Evolutionary conservation across 345 rosid genomes (phyloP), one percentile per base, ranked within the genome.

Genomic region (Syzygium oleosum): DNA sequence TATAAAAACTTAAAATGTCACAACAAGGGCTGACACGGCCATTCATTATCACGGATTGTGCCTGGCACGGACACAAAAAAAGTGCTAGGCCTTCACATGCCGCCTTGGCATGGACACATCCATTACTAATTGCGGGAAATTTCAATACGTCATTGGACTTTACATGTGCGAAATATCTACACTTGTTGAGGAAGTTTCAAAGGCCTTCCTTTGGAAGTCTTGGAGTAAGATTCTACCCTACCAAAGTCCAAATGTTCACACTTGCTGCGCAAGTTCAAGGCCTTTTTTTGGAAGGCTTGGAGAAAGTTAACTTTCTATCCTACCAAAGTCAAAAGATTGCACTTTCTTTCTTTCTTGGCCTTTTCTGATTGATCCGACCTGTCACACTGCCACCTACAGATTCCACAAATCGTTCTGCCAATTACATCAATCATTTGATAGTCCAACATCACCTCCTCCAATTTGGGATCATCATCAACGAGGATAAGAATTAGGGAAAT

Each of bases 21-120:
- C 25, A 55, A 31, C 10, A 22, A 3, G 19, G 5, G 1, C 1
- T 0, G 1, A 17, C 6, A 16, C 1, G 6, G 1, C 2, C 2
- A 1, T 12, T 29, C 41, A 29, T 65, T 65, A 65, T 65, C 41
- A 29, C 17, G 8, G 11, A 4, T 68, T 0, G 5, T 31, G 12
- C 5, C 22, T 1, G 9, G 6, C 21, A 12, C 6, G 34, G 34
- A 61, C 4, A 4, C 34, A 29, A 29, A 63, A 0, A 29, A 63
- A 2, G 1, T 63, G 2, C 21, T 5, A 17, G 8, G 1, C 16
- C 4, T 65, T 65, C 22, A 65, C 3, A 1, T 0, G 78, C 34
- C 4, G 41, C 43, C 41, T 21, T 31, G 3, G 9, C 9, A 65
- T 11, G 12, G 10, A 29, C 22, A 11, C 31, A 22, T 1, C 79